Evolutionary conservation across 208 protist genomes (phyloP), one percentile per base, ranked within the genome.

Genomic region (Trypanosoma cruzi): DNA sequence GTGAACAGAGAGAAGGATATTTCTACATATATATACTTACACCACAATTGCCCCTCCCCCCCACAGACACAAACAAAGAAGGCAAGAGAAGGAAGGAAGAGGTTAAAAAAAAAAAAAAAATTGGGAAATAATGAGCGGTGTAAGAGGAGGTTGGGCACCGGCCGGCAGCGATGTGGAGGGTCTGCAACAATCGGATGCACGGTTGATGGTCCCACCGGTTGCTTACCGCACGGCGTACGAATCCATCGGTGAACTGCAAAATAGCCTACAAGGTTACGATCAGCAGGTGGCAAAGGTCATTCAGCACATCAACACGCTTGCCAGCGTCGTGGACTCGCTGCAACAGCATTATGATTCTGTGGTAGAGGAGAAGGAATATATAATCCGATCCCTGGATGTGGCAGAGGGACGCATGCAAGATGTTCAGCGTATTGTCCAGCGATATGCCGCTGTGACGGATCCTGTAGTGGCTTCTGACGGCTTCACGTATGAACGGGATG

Each of bases 391-490:
- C 18, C 69, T 82, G 10, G 64, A 68, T 28, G 58, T 69, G 44
- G 84, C 88, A 10, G 88, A 96, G 74, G 78, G 75, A 29, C 67
- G 72, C 24, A 62, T 94, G 48, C 64, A 68, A 58, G 67, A 85
- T 40, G 88, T 90, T 31, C 79, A 78, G 44, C 62, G 68, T 40
- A 69, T 91, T n/a, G 73, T 96, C 18, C 71, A 85, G 31, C 84
- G 82, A 46, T 96, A 94, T 71, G 72, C 68, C 36, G 66, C 75
- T 16, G 84, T 98, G 55, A 77, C 82, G 24, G 90, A 97, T 52
- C 88, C 93, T 24, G 96, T 98, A 31, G 82, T 97, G 26, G 86
- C 92, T 40, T 86, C 81, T 63, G 92, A 97, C 59, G 96, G 96
- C 18, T 90, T 91, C 81, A 97, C 92, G 26, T 98, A 97, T 76